Evolutionary conservation across 306 rosid genomes (phyloP), one percentile per base, ranked within the genome.

Genomic region (Quercus cerris): DNA sequence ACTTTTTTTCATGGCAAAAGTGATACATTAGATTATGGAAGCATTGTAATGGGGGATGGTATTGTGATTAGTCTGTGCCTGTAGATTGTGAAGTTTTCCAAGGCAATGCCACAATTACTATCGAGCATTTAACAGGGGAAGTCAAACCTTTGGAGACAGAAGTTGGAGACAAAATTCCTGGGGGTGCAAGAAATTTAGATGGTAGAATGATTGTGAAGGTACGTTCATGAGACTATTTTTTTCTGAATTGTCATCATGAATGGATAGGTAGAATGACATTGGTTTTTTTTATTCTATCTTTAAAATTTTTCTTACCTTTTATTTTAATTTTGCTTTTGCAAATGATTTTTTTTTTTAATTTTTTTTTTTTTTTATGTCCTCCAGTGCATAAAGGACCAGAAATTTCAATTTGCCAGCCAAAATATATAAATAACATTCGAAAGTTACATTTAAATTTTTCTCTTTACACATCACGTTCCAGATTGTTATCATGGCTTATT

Each of bases 61-160:
- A 85, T 90, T 95, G 90, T 91, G 89, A 89, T 89, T 91, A 95
- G 99, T 95, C 97, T 91, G 99, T 95, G 88, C 99, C 99, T 87
- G 94, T 93, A 91, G 99, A 95, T 84, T 95, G 99, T 85, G 98
- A 93, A 85, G 92, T 95, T 85, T 95, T 79, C 88, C 93, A 93
- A 84, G 99, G 99, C 70, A 83, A 52, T 88, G 99, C 98, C 20
- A 93, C 99, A 22, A 95, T 95, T 83, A 95, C 98, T 54, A 82
- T 91, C 1, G 98, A 93, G 92, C 99, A 95, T 89, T 86, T 95
- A 87, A 95, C 99, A 19, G 99, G 98, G 80, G 99, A 95, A 93
- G 73, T 95, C 75, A 95, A 90, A 81, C 99, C 98, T 17, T 80
- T 95, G 86, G 97, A 95, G 85, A 86, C 89, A 78, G 85, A 86